Conservation (phyloP, 257 asterid species). For the Capsicum pubescens region DNA sequence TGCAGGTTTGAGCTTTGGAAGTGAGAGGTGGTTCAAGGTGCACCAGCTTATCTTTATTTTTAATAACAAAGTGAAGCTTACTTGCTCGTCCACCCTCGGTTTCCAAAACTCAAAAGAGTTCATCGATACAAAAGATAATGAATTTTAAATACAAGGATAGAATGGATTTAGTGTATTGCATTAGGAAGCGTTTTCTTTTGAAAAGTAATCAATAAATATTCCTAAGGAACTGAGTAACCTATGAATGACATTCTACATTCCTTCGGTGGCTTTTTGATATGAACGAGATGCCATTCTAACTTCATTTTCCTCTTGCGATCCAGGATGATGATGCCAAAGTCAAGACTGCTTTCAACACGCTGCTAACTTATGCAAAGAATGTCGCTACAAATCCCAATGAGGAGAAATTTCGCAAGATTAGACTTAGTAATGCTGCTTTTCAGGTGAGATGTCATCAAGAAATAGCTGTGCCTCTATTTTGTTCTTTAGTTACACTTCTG, state of each 20-base stretch:
- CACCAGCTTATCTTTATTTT: not conserved
- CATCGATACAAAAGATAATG: not conserved
- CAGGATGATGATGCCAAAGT: slow-evolving; percentile 92
- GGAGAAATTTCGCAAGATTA: slow-evolving; percentile 93
- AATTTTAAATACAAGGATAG: not conserved
- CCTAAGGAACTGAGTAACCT: not conserved
- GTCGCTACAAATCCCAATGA: slow-evolving; percentile 89
- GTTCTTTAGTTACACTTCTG: not conserved
- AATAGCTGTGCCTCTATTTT: not conserved
- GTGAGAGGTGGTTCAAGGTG: slow-evolving; percentile 12
- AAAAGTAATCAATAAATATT: not conserved
- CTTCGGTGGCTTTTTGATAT: not conserved
- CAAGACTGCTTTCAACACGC: slow-evolving; percentile 92
- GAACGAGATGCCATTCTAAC: slow-evolving; percentile 10
- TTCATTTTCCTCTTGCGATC: slow-evolving; percentile 36
- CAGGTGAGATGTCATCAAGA: slow-evolving; percentile 56
- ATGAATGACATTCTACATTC: not conserved
- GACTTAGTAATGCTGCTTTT: slow-evolving; percentile 79
- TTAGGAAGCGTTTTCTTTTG: slow-evolving; percentile 1
- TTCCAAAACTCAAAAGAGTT: not conserved
- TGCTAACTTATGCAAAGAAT: slow-evolving; percentile 81
- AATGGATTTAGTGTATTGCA: not conserved
- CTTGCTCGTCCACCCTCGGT: not conserved
- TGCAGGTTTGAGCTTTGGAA: not conserved
- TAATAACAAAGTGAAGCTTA: not conserved